These are phyloP conservation scores for Linnemannia elongata DNA, from an alignment of 192 early-diverging fungal species.

Conservation along the genomic window DNA sequence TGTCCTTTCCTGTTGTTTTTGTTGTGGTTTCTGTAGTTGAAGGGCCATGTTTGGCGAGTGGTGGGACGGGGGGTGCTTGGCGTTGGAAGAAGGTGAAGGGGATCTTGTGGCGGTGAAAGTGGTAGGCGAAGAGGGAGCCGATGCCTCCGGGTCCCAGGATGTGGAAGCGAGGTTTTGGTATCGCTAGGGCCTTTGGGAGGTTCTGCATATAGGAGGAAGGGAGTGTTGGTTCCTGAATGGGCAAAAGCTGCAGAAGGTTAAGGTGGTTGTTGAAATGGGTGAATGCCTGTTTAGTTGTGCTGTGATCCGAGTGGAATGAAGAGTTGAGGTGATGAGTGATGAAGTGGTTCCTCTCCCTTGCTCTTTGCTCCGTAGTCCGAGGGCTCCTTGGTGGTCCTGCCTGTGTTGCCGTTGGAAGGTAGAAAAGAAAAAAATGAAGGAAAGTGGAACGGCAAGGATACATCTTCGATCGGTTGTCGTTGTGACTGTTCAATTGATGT, in stretches of 20 bases:
- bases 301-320: too few relatives aligned
- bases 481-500: too few relatives aligned
- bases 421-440: too few relatives aligned
- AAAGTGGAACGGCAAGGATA: too few relatives aligned
- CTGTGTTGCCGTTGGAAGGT: too few relatives aligned
- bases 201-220: slow-evolving; percentile 11
- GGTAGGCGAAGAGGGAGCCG: slow-evolving; percentile 74
- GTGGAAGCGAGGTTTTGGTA: slow-evolving; percentile 57
- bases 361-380: too few relatives aligned
- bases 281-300: too few relatives aligned
- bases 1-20: neutral
- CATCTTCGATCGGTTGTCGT: too few relatives aligned
- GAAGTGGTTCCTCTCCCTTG: too few relatives aligned
- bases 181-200: neutral
- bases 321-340: too few relatives aligned
- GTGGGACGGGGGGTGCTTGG: slow-evolving; percentile 58
- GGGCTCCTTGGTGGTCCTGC: too few relatives aligned
- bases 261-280: neutral
- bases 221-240: neutral
- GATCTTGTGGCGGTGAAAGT: slow-evolving; percentile 63
- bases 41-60: neutral
- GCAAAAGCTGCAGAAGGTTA: neutral
- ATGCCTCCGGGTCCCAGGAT: slow-evolving; percentile 79
- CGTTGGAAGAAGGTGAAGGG: slow-evolving; percentile 73
- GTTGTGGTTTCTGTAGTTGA: neutral